Conservation (phyloP, 495 filamentous ascomycete species). For the Aspergillus nanangensis region DNA sequence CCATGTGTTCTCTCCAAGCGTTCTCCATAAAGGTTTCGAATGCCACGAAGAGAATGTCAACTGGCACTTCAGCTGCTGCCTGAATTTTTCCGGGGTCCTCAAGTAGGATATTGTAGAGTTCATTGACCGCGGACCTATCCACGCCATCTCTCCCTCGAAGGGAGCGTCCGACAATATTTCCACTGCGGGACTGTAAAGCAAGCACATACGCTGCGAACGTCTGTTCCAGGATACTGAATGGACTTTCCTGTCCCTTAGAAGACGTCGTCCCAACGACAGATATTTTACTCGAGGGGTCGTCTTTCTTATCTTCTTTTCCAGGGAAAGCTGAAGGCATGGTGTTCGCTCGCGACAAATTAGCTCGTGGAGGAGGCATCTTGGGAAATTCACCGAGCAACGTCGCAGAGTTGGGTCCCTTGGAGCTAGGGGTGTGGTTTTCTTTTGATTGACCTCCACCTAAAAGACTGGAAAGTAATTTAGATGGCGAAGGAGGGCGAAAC, state of each 20-base stretch:
- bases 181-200: conserved; percentile 74
- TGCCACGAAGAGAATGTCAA: conserved; percentile 87
- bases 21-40: conserved; percentile 91
- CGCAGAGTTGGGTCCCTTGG: conserved; percentile 34
- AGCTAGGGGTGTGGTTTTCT: conserved; percentile 23
- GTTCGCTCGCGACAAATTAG: conserved; percentile 33
- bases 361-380: conserved; percentile 34
- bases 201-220: conserved; percentile 81
- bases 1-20: conserved; percentile 87
- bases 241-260: conserved; percentile 42
- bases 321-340: conserved; percentile 35
- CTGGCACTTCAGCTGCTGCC: conserved; percentile 65
- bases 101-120: conserved; percentile 82
- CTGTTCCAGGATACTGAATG: conserved; percentile 70
- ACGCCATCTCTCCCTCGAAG: conserved; percentile 65
- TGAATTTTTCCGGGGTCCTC: conserved; percentile 75
- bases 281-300: conserved; percentile 28
- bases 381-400: conserved; percentile 35
- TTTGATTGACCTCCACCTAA: conserved; percentile 51
- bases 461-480: conserved; percentile 85
- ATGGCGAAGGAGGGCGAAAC: conserved; percentile 75
- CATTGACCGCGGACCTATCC: conserved; percentile 78
- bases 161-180: conserved; percentile 74
- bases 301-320: conserved; percentile 24
- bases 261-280: conserved; percentile 27